Conservation (phyloP, 257 asterid genomes). For the Buddleja alternifolia region DNA sequence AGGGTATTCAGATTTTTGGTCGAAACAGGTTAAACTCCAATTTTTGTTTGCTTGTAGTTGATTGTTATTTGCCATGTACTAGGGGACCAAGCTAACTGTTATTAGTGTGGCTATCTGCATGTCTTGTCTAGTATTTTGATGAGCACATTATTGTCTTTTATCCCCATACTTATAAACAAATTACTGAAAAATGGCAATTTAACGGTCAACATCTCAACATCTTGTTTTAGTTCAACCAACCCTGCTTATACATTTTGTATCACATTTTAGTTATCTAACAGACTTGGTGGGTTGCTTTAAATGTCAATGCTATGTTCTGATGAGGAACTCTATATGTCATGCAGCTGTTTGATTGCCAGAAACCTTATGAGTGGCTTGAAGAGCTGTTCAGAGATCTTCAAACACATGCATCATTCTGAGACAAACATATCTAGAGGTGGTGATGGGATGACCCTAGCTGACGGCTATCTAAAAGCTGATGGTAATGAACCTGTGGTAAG, state of each 20-base stretch:
- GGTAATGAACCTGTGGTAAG: slow-evolving; percentile 73
- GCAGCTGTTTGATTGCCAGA: slow-evolving; percentile 96
- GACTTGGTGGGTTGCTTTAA: slow-evolving; percentile 17
- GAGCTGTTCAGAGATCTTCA: slow-evolving; percentile 80
- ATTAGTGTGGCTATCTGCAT: slow-evolving; percentile 7
- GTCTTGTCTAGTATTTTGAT: slow-evolving; percentile 19
- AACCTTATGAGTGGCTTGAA: slow-evolving; percentile 86
- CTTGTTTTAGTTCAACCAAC: slow-evolving; percentile 24
- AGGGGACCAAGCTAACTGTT: neutral
- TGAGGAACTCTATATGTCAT: slow-evolving; percentile 34
- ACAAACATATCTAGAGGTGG: slow-evolving; percentile 53
- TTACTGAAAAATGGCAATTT: slow-evolving; percentile 12
- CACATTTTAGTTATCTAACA: neutral
- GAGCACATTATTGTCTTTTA: slow-evolving; percentile 11
- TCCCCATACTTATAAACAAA: neutral
- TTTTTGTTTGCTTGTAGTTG: slow-evolving; percentile 25
- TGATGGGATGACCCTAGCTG: slow-evolving; percentile 52
- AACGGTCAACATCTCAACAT: neutral
- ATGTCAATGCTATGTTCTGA: slow-evolving; percentile 27
- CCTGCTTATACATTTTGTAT: neutral
- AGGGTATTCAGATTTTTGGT: slow-evolving; percentile 90
- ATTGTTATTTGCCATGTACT: slow-evolving; percentile 16
- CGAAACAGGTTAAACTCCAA: slow-evolving; percentile 69
- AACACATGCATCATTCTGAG: slow-evolving; percentile 72
- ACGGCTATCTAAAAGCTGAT: slow-evolving; percentile 68